Evolutionary conservation across 1,284 basidiomycete species (phyloP).

Genomic region (Microbotryum violaceum): DNA sequence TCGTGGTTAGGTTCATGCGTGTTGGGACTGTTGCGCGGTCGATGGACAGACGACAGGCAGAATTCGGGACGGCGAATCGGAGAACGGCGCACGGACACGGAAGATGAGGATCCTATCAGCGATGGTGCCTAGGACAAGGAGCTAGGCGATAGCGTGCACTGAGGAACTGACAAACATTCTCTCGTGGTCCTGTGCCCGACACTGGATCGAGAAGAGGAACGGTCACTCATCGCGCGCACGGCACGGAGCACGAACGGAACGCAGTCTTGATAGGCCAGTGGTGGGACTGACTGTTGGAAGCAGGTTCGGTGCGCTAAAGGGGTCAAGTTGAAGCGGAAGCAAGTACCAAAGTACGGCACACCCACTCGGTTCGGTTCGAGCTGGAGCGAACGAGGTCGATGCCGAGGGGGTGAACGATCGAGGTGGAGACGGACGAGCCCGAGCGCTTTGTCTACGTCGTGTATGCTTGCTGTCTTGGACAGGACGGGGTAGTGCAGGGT

Average conservation of each 20-base stretch:
- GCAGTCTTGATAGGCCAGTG: no score
- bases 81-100: not conserved
- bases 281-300: not conserved
- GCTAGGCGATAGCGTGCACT: no score
- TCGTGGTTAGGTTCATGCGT: constrained; percentile 63
- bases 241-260: not conserved
- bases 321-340: not conserved
- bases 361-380: not conserved
- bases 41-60: not conserved
- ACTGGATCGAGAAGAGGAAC: constrained; percentile 2
- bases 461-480: no score
- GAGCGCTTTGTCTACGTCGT: no score
- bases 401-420: no score
- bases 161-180: constrained; percentile 27
- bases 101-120: not conserved
- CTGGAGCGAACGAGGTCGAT: no score
- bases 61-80: not conserved
- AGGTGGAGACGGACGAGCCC: no score
- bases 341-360: not conserved
- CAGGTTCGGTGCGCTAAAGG: not conserved
- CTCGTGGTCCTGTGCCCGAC: constrained; percentile 28
- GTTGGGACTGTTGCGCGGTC: constrained; percentile 33
- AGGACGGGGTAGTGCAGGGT: no score
- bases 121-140: no score
- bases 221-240: not conserved